Percentiles rank a stretch among this genome's conserved stretches.
Evolutionary conservation across 2,329 filamentous ascomycete species (phyloP).

Genomic region (Laburnicola sp.): DNA sequence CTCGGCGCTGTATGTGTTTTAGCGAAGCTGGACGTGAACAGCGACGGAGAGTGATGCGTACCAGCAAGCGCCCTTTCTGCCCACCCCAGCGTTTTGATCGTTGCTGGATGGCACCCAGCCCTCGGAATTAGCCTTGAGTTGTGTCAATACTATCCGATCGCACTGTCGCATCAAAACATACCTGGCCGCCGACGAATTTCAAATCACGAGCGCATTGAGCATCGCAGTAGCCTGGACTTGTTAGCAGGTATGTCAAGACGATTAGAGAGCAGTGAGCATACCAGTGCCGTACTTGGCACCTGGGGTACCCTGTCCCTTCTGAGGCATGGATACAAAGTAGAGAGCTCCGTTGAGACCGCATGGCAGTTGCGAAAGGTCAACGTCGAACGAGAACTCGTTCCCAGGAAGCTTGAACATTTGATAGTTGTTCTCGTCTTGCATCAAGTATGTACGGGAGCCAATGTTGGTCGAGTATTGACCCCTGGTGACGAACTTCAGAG

Average conservation of each 20-base stretch:
- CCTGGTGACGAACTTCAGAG: conserved; percentile 60
- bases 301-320: conserved; percentile 51
- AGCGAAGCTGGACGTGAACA: conserved; percentile 47
- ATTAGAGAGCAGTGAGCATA: conserved; percentile 42
- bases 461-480: conserved; percentile 47
- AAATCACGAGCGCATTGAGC: conserved; percentile 47
- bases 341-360: conserved; percentile 67
- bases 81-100: conserved; percentile 58
- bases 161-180: conserved; percentile 18
- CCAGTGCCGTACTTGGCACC: conserved; percentile 59
- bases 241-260: not conserved
- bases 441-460: conserved; percentile 42
- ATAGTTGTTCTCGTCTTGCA: conserved; percentile 38
- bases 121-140: conserved; percentile 56
- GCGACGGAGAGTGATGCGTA: conserved; percentile 7
- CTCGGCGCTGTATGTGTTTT: conserved; percentile 33
- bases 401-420: conserved; percentile 44
- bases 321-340: conserved; percentile 59
- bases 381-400: conserved; percentile 46
- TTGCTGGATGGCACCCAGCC: conserved; percentile 56
- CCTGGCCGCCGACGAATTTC: conserved; percentile 57
- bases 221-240: conserved; percentile 45
- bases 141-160: not conserved
- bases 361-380: conserved; percentile 60
- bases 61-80: conserved; percentile 63